phyloP scores from a whole-genome alignment of 169 alveolate species.

The Plasmodium inui region DNA sequence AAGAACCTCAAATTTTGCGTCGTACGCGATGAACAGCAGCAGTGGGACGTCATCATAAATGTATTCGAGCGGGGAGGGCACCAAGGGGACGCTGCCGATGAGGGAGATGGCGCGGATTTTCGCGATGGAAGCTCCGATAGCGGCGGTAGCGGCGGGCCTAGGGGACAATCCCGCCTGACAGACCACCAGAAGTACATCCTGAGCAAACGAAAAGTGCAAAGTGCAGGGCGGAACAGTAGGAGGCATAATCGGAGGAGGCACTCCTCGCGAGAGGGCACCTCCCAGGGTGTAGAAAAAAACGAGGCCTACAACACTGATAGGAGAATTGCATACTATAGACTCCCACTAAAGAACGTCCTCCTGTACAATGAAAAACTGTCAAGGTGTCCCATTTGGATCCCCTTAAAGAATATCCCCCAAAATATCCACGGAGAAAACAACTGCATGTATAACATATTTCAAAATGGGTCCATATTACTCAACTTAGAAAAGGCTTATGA shows the following conservation, averaged over 20 bases:
- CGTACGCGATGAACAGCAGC: constrained; percentile 84
- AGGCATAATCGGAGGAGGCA: neutral
- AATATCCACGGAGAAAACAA: constrained; percentile 61
- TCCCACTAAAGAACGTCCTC: constrained; percentile 84
- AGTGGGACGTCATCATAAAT: constrained; percentile 88
- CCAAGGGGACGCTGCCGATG: neutral
- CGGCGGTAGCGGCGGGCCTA: neutral
- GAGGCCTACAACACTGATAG: constrained; percentile 27
- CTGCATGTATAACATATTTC: constrained; percentile 80
- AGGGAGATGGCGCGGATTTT: neutral
- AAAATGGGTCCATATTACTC: constrained; percentile 82
- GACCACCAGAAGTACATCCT: constrained; percentile 2
- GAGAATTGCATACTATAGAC: constrained; percentile 82
- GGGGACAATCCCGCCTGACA: neutral
- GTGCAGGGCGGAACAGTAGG: neutral
- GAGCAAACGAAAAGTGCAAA: neutral
- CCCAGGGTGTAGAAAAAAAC: neutral
- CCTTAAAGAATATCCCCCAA: constrained; percentile 82
- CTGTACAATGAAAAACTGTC: constrained; percentile 83
- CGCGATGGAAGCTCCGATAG: neutral
- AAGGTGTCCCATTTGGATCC: constrained; percentile 89
- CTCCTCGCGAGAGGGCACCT: neutral
- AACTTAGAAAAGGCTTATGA: constrained; percentile 80
- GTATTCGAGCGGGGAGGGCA: constrained; percentile 77
- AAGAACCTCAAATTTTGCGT: constrained; percentile 82